Evolutionary conservation across 2,329 filamentous ascomycete genomes (phyloP), one percentile per base, ranked within the genome.

Genomic region (Pseudocercospora fijiensis): DNA sequence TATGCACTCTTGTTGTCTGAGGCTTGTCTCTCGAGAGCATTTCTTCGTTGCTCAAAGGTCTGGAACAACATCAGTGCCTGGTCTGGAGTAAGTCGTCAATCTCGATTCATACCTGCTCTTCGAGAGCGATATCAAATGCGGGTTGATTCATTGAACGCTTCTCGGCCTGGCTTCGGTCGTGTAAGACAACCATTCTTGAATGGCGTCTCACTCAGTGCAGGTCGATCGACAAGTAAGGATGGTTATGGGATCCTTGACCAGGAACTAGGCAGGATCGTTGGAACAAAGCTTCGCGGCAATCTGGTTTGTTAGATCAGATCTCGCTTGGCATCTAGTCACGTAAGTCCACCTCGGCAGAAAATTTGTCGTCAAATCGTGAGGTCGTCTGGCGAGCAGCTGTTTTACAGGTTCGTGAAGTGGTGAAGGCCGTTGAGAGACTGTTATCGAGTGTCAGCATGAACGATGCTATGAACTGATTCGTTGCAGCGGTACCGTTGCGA

Each of bases 1-100:
- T 57, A 65, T 8, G 65, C 60, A 28, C 43, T 47, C 26, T 33
- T 51, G 28, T 61, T 47, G 41, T 55, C 51, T 8, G 67, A 45
- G 2, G 43, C 52, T 18, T 60, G 43, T 6, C 55, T 43, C 33
- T 51, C 53, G 49, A 51, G 41, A 65, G 27, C 16, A 18, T 41
- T 33, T 33, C 47, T 60, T 43, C 59, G 57, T n/a, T 47, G 18
- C 9, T 60, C 63, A 11, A 65, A 43, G 22, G 41, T 47, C 62
- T 64, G 22, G 18, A 9, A 18, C 1, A 6, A n/a, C 11, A 28
- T 62, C 22, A 62, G 56, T 60, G 20, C 13, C 7, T 20, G 30
- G 9, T n/a, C 20, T n/a, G 7, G 8, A 53, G 9, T n/a, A 30
- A 20, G 11, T 0, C 1, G 16, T 33, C 24, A 22, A 22, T 11